phyloP scores from a whole-genome alignment of 2,329 filamentous ascomycete genomes.

The Arthroderma sp. region DNA sequence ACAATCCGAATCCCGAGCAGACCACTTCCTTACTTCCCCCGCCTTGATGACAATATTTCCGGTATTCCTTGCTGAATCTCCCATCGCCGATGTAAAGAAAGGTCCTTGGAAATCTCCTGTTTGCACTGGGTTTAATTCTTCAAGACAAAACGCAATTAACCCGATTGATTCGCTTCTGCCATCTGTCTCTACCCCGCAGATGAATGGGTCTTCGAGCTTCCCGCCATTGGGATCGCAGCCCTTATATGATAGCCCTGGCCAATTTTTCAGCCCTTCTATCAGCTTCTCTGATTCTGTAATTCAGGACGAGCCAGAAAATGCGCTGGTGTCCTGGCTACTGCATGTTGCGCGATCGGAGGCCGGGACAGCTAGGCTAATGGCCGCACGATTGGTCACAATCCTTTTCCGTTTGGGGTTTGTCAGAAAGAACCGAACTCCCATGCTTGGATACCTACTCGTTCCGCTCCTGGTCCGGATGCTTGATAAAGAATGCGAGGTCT shows the following conservation, averaged over 20 bases:
- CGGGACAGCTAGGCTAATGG: conserved; percentile 52
- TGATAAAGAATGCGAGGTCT: conserved; percentile 36
- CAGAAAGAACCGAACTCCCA: conserved; percentile 49
- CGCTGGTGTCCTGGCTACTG: conserved; percentile 61
- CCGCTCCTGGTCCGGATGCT: conserved; percentile 57
- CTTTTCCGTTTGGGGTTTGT: conserved; percentile 57
- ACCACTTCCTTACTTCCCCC: conserved; percentile 55
- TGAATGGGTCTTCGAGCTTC: conserved; percentile 33
- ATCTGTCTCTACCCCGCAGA: conserved; percentile 24
- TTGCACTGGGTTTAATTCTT: conserved; percentile 37
- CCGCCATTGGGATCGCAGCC: conserved; percentile 39
- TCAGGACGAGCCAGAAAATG: conserved; percentile 52
- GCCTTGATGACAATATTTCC: conserved; percentile 58
- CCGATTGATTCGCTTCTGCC: conserved; percentile 57
- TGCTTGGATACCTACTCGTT: conserved; percentile 54
- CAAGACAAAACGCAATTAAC: conserved; percentile 35
- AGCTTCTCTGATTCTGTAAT: conserved; percentile 26
- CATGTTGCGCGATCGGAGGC: conserved; percentile 24
- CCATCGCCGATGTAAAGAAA: conserved; percentile 31
- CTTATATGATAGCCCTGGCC: conserved; percentile 22
- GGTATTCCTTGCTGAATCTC: conserved; percentile 38
- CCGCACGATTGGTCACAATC: conserved; percentile 54
- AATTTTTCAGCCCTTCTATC: conserved; percentile 24
- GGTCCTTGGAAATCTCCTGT: conserved; percentile 43
- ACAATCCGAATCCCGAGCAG: conserved; percentile 65